phyloP scores from a whole-genome alignment of 805 yeast species.

The Blastobotrys peoriensis region DNA sequence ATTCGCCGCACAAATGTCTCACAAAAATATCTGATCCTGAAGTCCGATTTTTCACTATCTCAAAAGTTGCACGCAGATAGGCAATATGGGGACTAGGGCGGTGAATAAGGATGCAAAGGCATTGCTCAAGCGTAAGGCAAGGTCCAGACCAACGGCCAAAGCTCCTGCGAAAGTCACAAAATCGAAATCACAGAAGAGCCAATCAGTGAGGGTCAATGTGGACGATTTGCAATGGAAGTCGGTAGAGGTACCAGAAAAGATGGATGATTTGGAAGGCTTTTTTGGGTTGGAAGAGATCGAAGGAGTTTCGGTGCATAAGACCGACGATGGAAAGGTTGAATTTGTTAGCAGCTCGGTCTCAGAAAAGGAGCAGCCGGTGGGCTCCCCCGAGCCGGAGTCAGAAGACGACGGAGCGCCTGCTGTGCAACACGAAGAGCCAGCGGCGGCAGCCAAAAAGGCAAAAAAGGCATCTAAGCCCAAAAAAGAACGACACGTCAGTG shows the following conservation, averaged over 20 bases:
- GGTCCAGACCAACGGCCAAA: too few relatives aligned
- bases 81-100: too few relatives aligned
- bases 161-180: too few relatives aligned
- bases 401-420: slow-evolving; percentile 11
- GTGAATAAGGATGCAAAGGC: too few relatives aligned
- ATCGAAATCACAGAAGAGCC: too few relatives aligned
- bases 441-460: slow-evolving; percentile 3
- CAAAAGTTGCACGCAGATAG: too few relatives aligned
- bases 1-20: too few relatives aligned
- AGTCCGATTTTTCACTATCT: too few relatives aligned
- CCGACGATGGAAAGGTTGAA: slow-evolving; percentile 86
- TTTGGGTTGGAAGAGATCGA: slow-evolving; percentile 92
- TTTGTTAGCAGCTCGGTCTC: slow-evolving; percentile 59
- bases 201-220: slow-evolving; percentile 12
- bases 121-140: too few relatives aligned
- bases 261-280: slow-evolving; percentile 85
- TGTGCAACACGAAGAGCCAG: slow-evolving; percentile 4
- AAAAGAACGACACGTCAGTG: slow-evolving; percentile 1
- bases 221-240: slow-evolving; percentile 56
- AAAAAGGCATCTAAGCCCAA: slow-evolving; percentile 1
- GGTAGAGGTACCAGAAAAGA: slow-evolving; percentile 74
- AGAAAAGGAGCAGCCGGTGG: slow-evolving; percentile 35
- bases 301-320: slow-evolving; percentile 79
- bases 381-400: background rate
- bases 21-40: too few relatives aligned